A percentile compares a stretch with the other conserved stretches of the same genome.
Evolutionary conservation across 202 grass and related monocot species (phyloP).

Genomic region (Schoenoplectus triqueter): DNA sequence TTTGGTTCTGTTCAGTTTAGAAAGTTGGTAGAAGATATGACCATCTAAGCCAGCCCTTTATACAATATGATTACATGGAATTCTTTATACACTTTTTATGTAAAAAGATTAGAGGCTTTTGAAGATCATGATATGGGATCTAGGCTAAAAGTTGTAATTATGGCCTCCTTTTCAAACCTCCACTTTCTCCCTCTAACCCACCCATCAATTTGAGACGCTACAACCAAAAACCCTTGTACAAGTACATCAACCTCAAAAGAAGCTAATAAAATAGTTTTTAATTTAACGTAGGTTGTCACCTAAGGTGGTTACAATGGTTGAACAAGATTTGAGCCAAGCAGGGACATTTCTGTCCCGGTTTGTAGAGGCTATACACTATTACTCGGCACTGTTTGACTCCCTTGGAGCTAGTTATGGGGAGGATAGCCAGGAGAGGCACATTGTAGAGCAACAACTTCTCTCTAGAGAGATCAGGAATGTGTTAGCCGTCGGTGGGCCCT

Average conservation of each 20-base stretch:
- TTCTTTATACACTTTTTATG: constrained; percentile 35
- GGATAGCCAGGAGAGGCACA: constrained; percentile 69
- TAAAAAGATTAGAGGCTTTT: constrained; percentile 41
- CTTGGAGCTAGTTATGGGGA: constrained; percentile 81
- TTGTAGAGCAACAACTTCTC: constrained; percentile 89
- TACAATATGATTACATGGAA: constrained; percentile 35
- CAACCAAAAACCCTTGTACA: constrained; percentile 18
- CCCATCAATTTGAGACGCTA: constrained; percentile 34
- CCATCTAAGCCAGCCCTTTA: constrained; percentile 30
- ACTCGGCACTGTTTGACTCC: constrained; percentile 94
- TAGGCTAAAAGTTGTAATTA: constrained; percentile 45
- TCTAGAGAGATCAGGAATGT: constrained; percentile 89
- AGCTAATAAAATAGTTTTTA: constrained; percentile 32
- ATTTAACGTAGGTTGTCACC: constrained; percentile 66
- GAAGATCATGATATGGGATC: constrained; percentile 31
- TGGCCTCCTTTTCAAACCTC: constrained; percentile 40
- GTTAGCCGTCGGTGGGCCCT: constrained; percentile 75
- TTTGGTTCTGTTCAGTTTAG: constrained; percentile 29
- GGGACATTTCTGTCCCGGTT: constrained; percentile 89
- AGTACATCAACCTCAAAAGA: constrained; percentile 38
- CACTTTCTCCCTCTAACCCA: constrained; percentile 35
- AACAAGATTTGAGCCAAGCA: constrained; percentile 92
- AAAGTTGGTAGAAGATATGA: constrained; percentile 24
- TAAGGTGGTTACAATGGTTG: constrained; percentile 98
- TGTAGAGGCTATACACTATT: constrained; percentile 99